phyloP scores from a whole-genome alignment of 192 early-diverging fungal species.

The Umbelopsis ramanniana region DNA sequence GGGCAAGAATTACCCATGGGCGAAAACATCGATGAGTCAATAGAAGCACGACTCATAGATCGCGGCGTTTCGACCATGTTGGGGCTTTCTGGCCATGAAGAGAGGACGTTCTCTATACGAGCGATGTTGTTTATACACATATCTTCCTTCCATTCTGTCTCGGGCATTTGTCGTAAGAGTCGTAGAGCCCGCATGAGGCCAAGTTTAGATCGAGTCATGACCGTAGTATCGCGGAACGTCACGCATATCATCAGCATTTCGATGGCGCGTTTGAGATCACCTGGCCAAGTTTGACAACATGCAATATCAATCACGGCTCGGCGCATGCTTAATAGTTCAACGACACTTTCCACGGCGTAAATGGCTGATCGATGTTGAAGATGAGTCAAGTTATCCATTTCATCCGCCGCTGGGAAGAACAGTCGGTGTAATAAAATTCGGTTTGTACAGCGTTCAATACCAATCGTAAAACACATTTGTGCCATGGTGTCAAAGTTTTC shows the following conservation, averaged over 20 bases:
- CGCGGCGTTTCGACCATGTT: neutral
- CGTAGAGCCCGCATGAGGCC: constrained; percentile 30
- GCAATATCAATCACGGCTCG: constrained; percentile 25
- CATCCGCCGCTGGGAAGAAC: constrained; percentile 2
- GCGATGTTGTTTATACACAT: constrained; percentile 25
- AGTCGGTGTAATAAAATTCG: constrained; percentile 20
- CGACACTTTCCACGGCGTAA: constrained; percentile 24
- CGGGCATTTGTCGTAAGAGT: constrained; percentile 27
- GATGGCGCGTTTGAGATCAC: constrained; percentile 25
- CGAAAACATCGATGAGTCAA: neutral
- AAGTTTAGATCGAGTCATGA: constrained; percentile 22
- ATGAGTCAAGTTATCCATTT: constrained; percentile 3
- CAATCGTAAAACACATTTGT: constrained; percentile 23
- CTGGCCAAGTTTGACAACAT: constrained; percentile 34
- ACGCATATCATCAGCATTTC: constrained; percentile 24
- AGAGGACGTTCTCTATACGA: neutral
- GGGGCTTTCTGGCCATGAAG: constrained; percentile 14
- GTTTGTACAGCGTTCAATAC: constrained; percentile 34
- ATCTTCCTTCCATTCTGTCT: constrained; percentile 29
- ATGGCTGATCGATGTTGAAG: constrained; percentile 24
- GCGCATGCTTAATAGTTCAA: constrained; percentile 25
- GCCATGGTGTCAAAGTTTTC: constrained; percentile 22
- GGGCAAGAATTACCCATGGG: neutral
- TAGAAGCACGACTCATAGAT: neutral
- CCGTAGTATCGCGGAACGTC: constrained; percentile 15